Percentiles rank a stretch among this genome's conserved stretches.
These are phyloP conservation scores for Botrytis medusae DNA, from an alignment of 2,329 filamentous ascomycete species.

Conservation along the genomic window DNA sequence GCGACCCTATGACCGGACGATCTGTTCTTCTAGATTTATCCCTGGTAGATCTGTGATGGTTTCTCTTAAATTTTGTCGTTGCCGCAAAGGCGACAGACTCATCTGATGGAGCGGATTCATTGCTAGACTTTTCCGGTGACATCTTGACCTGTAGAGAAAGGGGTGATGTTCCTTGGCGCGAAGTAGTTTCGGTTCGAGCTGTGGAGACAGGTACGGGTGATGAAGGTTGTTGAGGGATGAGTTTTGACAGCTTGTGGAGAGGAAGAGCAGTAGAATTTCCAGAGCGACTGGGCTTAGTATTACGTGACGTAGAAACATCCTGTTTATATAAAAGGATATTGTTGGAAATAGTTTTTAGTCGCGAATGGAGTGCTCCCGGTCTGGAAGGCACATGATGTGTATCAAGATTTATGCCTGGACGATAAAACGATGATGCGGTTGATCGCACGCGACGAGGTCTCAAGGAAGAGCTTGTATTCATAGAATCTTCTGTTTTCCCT, in stretches of 20 bases:
- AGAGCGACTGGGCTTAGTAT: background rate
- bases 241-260: background rate
- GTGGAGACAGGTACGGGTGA: background rate
- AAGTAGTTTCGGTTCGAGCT: background rate
- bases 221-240: background rate
- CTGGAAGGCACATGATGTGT: background rate
- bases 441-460: background rate
- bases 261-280: background rate
- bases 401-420: background rate
- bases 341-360: background rate
- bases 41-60: background rate
- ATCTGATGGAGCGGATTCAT: background rate
- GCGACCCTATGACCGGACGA: background rate
- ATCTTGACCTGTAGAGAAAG: background rate
- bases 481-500: background rate
- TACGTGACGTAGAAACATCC: background rate
- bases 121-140: background rate
- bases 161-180: background rate
- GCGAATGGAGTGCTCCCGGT: background rate
- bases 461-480: background rate
- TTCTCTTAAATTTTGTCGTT: background rate
- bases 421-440: background rate
- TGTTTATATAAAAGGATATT: background rate
- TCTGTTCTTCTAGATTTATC: background rate
- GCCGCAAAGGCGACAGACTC: background rate